These are phyloP conservation scores for Brassica nigra DNA, from an alignment of 345 rosid species.

Conservation along the genomic window DNA sequence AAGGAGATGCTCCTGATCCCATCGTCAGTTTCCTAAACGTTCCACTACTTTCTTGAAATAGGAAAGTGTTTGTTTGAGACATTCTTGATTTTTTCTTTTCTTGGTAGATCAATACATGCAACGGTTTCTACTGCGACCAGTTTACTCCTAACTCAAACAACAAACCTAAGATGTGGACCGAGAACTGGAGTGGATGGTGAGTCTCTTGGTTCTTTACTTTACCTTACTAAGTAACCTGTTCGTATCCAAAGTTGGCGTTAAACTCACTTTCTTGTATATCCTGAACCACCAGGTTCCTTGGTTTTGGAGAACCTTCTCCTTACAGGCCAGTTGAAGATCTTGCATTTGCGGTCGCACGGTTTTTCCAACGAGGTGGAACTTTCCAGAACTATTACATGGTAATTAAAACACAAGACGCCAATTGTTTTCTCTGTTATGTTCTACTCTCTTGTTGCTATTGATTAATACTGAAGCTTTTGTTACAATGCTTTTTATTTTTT, in stretches of 20 bases:
- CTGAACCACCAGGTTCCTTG: conserved; percentile 55
- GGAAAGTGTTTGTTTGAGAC: not conserved
- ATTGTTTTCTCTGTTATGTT: not conserved
- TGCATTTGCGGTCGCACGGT: conserved; percentile 90
- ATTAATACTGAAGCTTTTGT: not conserved
- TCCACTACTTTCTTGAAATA: not conserved
- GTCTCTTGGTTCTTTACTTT: conserved; percentile 17
- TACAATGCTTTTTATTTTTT: not conserved
- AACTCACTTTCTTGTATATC: conserved; percentile 17
- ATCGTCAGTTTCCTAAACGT: conserved; percentile 53
- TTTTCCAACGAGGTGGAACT: conserved; percentile 93
- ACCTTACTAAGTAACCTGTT: conserved; percentile 5
- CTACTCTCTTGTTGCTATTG: not conserved
- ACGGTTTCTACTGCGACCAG: conserved; percentile 96
- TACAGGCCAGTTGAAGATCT: conserved; percentile 90
- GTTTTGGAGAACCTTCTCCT: conserved; percentile 83
- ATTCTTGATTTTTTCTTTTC: conserved; percentile 4
- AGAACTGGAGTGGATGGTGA: conserved; percentile 98
- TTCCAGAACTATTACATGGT: conserved; percentile 98
- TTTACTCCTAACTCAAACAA: conserved; percentile 85
- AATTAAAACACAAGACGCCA: conserved; percentile 10
- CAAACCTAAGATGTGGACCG: conserved; percentile 98
- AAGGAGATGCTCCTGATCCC: conserved; percentile 91
- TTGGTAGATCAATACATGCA: conserved; percentile 89
- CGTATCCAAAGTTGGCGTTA: conserved; percentile 2